These are phyloP conservation scores for Phytophthora crassamura DNA, from an alignment of 352 stramenopile genomes.

Conservation along the genomic window DNA sequence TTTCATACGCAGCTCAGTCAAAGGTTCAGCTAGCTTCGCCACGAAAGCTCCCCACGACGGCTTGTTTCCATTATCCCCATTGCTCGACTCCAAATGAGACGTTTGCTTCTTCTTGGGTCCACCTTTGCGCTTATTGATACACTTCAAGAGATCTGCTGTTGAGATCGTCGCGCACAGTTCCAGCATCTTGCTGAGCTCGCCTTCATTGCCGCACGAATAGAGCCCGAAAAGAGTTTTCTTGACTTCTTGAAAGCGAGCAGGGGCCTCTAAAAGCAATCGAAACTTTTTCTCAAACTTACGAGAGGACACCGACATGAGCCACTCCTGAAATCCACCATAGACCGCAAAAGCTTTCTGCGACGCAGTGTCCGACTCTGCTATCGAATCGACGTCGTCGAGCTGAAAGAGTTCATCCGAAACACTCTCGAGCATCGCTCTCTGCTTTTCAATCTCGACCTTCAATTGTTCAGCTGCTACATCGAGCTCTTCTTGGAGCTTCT, in stretches of 20 bases:
- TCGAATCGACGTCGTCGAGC: background rate
- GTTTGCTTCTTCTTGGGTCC: constrained; percentile 3
- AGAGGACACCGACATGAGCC: constrained; percentile 12
- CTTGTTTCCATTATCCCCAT: too few species aligned
- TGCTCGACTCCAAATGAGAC: too few species aligned
- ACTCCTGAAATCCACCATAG: constrained; percentile 28
- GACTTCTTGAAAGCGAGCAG: constrained; percentile 18
- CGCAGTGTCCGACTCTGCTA: background rate
- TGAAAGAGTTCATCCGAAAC: constrained; percentile 23
- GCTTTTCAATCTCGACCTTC: constrained; percentile 20
- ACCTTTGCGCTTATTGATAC: background rate
- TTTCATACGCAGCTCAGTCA: constrained; percentile 28
- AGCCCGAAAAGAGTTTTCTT: constrained; percentile 11
- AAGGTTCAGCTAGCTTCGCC: constrained; percentile 11
- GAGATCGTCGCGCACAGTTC: constrained; percentile 25
- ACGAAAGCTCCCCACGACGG: constrained; percentile 15
- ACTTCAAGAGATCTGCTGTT: constrained; percentile 6
- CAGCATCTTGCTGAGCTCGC: constrained; percentile 11
- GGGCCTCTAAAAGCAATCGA: constrained; percentile 15
- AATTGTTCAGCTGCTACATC: background rate
- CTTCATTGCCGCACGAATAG: constrained; percentile 6
- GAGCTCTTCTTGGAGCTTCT: constrained; percentile 17
- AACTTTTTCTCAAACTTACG: constrained; percentile 26
- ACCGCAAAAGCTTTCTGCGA: background rate
- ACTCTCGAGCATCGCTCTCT: constrained; percentile 11